Base-by-base conservation (phyloP, 2,329 filamentous ascomycete species). In the Lecanoromycetidae sp. region DNA sequence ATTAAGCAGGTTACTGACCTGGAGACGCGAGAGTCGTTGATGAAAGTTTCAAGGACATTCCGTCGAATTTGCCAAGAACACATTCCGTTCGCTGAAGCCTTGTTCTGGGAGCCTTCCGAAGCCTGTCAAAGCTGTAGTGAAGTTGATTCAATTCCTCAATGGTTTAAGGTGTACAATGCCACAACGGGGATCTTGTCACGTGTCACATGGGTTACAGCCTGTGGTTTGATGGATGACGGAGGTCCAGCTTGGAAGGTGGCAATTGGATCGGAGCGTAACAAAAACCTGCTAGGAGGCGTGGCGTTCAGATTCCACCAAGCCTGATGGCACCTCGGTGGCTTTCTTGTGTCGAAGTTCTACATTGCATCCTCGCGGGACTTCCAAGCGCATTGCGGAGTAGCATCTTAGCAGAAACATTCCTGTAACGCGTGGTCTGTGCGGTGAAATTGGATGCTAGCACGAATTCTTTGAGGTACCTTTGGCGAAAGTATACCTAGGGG, bases 51-150 rank as follows among this genome's bases (percentile, higher is more conserved):
- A 1, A 25, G 39, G 5, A 20, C 30, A 3, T 44, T 48, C 5
- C 39, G 46, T n/a, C 6, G 8, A 1, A 5, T 48, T 15, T 48
- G 46, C 23, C 46, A 32, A 22, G 39, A 48, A 20, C 8, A 38
- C 17, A 5, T 35, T 13, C n/a, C 44, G 5, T 30, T 48, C 32
- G 12, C 38, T 23, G 33, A 44, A 36, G 33, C n/a, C 36, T 6
- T 42, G 13, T 23, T 47, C 13, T 30, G 40, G 5, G 10, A 22
- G 15, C 37, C 45, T 12, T 34, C 10, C 29, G 12, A 39, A n/a
- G 17, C 10, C 22, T 38, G 20, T 38, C 36, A 15, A 26, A 10
- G 5, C 12, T 38, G 36, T 17, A 25, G 27, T 15, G 36, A 38
- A 17, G 12, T 25, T 15, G 10, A 15, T 13, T 6, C 1, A 1